Conservation (phyloP, 2,329 filamentous ascomycete species). For the Nakataea oryzae region DNA sequence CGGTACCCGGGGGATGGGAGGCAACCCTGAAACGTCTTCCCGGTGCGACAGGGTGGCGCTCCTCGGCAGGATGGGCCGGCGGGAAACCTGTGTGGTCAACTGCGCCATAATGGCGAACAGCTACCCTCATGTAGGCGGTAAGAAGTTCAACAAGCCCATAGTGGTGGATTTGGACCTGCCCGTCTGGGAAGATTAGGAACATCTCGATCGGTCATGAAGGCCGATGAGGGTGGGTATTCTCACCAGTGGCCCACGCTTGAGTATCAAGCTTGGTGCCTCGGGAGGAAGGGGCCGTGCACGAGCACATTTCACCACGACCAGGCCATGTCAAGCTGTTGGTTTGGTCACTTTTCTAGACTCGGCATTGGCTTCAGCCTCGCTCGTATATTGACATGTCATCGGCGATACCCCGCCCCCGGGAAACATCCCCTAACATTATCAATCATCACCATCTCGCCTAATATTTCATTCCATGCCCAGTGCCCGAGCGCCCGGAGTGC, state of each 20-base stretch:
- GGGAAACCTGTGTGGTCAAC: conserved; percentile 72
- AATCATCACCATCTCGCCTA: background rate
- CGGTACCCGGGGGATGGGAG: conserved; percentile 27
- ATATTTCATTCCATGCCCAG: too few species aligned
- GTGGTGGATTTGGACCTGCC: conserved; percentile 74
- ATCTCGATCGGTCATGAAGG: background rate
- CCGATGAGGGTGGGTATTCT: background rate
- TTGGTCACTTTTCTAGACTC: too few species aligned
- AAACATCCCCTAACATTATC: background rate
- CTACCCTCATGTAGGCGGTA: conserved; percentile 51
- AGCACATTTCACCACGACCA: background rate
- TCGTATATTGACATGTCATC: background rate
- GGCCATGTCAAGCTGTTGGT: too few species aligned
- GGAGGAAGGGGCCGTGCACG: background rate
- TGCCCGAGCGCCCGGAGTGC: too few species aligned
- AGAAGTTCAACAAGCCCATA: conserved; percentile 65
- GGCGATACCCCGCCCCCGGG: too few species aligned
- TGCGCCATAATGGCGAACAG: conserved; percentile 62
- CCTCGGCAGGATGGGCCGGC: conserved; percentile 31
- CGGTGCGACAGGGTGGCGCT: conserved; percentile 30
- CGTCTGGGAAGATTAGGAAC: conserved; percentile 28
- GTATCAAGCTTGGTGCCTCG: background rate
- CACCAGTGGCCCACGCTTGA: background rate
- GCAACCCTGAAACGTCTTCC: conserved; percentile 23
- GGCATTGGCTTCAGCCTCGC: background rate